Percentiles rank a stretch among this genome's conserved stretches.
phyloP scores from a whole-genome alignment of 179 eudicot genomes.

The Sideroxylon spinosum region DNA sequence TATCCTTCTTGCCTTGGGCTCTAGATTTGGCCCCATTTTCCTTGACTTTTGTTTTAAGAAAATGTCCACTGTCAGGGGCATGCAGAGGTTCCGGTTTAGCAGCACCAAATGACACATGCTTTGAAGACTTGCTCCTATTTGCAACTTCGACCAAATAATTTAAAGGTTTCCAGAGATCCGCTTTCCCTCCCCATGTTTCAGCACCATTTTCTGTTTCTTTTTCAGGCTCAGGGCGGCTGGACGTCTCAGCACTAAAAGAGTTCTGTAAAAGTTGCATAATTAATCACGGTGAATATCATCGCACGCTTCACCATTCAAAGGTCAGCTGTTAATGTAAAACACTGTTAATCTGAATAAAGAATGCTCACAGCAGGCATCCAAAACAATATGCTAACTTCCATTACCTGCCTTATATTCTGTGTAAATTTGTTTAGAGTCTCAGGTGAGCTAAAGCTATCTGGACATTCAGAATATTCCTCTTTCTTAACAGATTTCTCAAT shows the following conservation, averaged over 20 bases:
- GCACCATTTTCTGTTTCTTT: conserved; percentile 39
- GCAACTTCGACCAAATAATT: conserved; percentile 86
- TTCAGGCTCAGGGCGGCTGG: conserved; percentile 33
- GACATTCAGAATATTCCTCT: conserved; percentile 47
- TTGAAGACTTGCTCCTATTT: conserved; percentile 71
- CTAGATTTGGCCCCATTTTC: conserved; percentile 43
- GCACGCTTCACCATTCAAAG: background rate
- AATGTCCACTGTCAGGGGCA: conserved; percentile 34
- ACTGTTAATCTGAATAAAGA: background rate
- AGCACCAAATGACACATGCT: conserved; percentile 49
- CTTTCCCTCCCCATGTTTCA: conserved; percentile 57
- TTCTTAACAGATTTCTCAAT: conserved; percentile 47
- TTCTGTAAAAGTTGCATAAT: conserved; percentile 34
- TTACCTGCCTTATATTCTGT: conserved; percentile 67
- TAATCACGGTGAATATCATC: background rate
- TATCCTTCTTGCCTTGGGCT: conserved; percentile 40
- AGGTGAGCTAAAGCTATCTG: conserved; percentile 70
- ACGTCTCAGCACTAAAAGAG: conserved; percentile 49
- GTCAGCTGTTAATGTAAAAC: background rate
- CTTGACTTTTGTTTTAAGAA: conserved; percentile 34
- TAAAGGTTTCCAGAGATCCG: conserved; percentile 81
- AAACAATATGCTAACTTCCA: background rate
- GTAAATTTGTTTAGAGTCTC: conserved; percentile 62
- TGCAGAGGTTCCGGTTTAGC: conserved; percentile 44
- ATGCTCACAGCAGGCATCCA: background rate